Percentiles rank a stretch among this genome's conserved stretches.
Evolutionary conservation across 1,284 basidiomycete species (phyloP).

Genomic region (Leccinum fallax): DNA sequence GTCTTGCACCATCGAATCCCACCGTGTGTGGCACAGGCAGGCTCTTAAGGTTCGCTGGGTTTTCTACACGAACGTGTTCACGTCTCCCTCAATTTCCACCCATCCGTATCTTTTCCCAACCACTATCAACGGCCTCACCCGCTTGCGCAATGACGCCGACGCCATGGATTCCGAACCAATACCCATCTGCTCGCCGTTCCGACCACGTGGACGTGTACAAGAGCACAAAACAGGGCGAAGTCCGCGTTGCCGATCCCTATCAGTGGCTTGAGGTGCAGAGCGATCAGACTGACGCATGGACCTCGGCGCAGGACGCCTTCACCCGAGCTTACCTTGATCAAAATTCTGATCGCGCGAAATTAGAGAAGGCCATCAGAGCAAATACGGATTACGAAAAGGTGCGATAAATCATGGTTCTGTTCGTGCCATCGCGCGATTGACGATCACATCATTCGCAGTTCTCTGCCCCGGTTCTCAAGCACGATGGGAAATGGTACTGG

Average conservation of each 20-base stretch:
- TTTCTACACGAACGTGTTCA: slow-evolving; percentile 12
- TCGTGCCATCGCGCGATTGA: neutral
- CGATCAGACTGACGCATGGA: slow-evolving; percentile 67
- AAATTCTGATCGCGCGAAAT: slow-evolving; percentile 55
- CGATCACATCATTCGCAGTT: slow-evolving; percentile 45
- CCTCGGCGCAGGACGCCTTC: slow-evolving; percentile 60
- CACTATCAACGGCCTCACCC: slow-evolving; percentile 15
- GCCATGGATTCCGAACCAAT: slow-evolving; percentile 48
- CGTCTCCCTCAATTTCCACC: slow-evolving; percentile 16
- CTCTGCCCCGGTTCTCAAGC: slow-evolving; percentile 57
- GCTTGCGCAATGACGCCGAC: slow-evolving; percentile 32
- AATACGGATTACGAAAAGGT: slow-evolving; percentile 77
- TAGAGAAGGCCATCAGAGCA: slow-evolving; percentile 61
- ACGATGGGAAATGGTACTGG: slow-evolving; percentile 80
- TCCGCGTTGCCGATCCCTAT: slow-evolving; percentile 73
- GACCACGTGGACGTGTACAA: slow-evolving; percentile 71
- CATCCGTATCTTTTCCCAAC: slow-evolving; percentile 21
- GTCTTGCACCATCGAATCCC: slow-evolving; percentile 19
- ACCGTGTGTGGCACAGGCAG: slow-evolving; percentile 20
- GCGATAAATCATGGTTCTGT: slow-evolving; percentile 11
- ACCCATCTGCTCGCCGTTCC: slow-evolving; percentile 64
- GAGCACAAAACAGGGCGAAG: slow-evolving; percentile 59
- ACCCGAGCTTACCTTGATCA: slow-evolving; percentile 63
- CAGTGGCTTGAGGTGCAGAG: slow-evolving; percentile 67
- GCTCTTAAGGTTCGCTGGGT: slow-evolving; percentile 21